Evolutionary conservation across 805 yeast genomes (phyloP).

Genomic region (Wickerhamomyces queroliae): DNA sequence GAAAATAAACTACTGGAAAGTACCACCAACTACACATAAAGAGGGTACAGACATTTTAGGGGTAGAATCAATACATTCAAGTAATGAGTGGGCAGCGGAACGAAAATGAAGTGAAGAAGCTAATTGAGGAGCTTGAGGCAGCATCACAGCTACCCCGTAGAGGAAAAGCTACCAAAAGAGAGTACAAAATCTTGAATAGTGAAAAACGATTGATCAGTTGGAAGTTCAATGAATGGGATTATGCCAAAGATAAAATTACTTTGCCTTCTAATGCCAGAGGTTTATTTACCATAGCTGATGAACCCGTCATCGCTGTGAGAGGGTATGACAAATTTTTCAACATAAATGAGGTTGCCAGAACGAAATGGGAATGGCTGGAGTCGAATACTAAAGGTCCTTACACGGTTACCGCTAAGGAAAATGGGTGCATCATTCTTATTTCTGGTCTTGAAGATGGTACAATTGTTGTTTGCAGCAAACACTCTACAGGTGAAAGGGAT

Average conservation of each 20-base stretch:
- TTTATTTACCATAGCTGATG: slow-evolving; percentile 48
- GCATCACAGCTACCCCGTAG: slow-evolving; percentile 12
- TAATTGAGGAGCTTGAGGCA: slow-evolving; percentile 10
- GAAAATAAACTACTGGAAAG: no score
- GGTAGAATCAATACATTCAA: no score
- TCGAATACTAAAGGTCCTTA: slow-evolving; percentile 66
- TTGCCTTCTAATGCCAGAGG: slow-evolving; percentile 85
- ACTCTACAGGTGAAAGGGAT: slow-evolving; percentile 68
- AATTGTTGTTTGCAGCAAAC: slow-evolving; percentile 84
- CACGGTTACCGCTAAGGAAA: slow-evolving; percentile 76
- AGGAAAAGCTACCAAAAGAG: slow-evolving; percentile 27
- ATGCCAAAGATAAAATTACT: slow-evolving; percentile 43
- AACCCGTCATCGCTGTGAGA: slow-evolving; percentile 53
- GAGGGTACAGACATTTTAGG: no score
- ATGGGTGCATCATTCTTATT: slow-evolving; percentile 87
- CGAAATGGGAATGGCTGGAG: slow-evolving; percentile 44
- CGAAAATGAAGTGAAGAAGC: slow-evolving; percentile 3
- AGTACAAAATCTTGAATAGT: slow-evolving; percentile 22
- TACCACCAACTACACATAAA: no score
- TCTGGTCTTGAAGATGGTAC: slow-evolving; percentile 74
- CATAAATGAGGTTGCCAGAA: slow-evolving; percentile 52
- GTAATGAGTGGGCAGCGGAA: no score
- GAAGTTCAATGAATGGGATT: slow-evolving; percentile 92
- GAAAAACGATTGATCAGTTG: slow-evolving; percentile 39
- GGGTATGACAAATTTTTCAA: slow-evolving; percentile 96